Base-by-base conservation (phyloP, 2,329 filamentous ascomycete genomes). In the Nectriaceae sp. region DNA sequence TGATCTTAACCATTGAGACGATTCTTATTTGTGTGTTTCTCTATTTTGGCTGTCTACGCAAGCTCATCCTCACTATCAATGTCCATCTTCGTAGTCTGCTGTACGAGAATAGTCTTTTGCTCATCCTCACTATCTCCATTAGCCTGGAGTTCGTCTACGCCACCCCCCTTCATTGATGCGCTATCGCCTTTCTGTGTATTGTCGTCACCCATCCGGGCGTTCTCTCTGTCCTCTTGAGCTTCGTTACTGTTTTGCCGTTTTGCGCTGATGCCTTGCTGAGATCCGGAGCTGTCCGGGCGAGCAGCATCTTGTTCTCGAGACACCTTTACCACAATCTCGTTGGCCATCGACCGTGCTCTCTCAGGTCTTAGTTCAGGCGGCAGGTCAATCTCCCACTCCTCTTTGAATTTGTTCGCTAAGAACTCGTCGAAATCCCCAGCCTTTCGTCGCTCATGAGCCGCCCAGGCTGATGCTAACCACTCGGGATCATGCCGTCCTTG, bases 391-490 rank as follows among this genome's bases (percentile, higher is more conserved):
- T 63, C 70, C 79, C 79, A 83, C 21, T 75, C 73, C 3, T 70
- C 62, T 56, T 74, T 67, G 47, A 83, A 78, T 44, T 72, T 72
- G 3, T 64, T 57, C 10, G 69, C 62, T 22, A 79, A 64, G 43
- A 71, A 75, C 3, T 73, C 71, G 49, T 82, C 73, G 50, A 80
- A 83, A 2, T 75, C 68, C 4, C 80, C 80, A 1, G 66, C 60
- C 42, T 66, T 69, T 46, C 79, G 75, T 58, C 71, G 68, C 45
- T 72, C 68, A 51, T 82, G 77, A 1, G 80, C 80, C 4, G 62
- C 61, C 69, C 75, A 81, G 1, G 80, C 80, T 46, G 76, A 69
- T 15, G 60, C 65, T 6, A 84, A 70, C 80, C 80, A 83, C 13
- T 72, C 70, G 2, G 72, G 70, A 53, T 82, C 78, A 48, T 82